Evolutionary conservation across 495 filamentous ascomycete genomes (phyloP), one percentile per base, ranked within the genome.

Genomic region (Aspergillus mulundensis): DNA sequence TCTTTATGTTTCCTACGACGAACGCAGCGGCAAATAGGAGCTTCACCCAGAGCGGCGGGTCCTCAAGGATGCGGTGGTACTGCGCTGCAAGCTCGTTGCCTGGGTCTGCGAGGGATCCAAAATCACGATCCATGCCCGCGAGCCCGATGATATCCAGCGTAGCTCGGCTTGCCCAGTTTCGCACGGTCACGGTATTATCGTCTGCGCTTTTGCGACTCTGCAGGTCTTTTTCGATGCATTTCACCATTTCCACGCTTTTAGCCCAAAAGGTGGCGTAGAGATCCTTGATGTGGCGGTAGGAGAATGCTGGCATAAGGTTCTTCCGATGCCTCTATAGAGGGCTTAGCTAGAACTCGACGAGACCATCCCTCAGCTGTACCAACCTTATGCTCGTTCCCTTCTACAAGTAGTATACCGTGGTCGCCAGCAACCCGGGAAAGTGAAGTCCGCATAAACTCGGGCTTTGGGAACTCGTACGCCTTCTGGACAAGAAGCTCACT

Each of bases 111-210:
- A 96, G 80, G 2, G 89, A 83, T 14, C 81, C 73, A 62, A 96
- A 96, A 57, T 96, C 90, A 36, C 84, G 80, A 6, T 90, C 90
- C 63, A 97, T 82, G 8, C 93, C 92, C 0, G 91, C 88, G 2
- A 87, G 63, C 8, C 92, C 91, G 61, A 96, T 92, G 59, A 96
- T 96, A 57, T 97, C 93, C 15, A 97, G 81, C 0, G 92, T 91
- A 0, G 84, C 84, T 20, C 91, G 79, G 32, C 77, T 84, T 5
- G 79, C 80, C 87, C 88, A 95, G 25, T 67, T 66, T 46, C 78
- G 67, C 0, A 88, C 78, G 45, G 89, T 83, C 18, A 93, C 55
- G 6, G 63, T 59, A 40, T 73, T 70, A 51, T 73, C 64, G 20
- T 56, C 32, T 7, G 54, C 42, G 20, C 63, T 10, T n/a, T 60